Base-by-base conservation (phyloP, 1,139 yeast species). In the Debaryomyces fabryi region DNA sequence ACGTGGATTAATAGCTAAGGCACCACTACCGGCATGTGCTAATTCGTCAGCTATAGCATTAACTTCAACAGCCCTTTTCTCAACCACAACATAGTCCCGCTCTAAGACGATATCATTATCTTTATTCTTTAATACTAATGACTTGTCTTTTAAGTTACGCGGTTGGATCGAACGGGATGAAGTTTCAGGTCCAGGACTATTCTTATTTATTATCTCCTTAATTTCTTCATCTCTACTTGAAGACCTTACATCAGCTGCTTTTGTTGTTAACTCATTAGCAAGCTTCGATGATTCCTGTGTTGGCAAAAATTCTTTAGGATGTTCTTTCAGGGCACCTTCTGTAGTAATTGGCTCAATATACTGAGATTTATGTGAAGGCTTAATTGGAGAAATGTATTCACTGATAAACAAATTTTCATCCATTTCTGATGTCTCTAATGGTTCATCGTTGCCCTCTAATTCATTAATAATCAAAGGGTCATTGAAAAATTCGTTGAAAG, bases 31-130 rank as follows among this genome's bases (percentile, higher is more conserved):
- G 2, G 86, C 85, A 53, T 79, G 78, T 2, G 88, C 93, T 48
- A 92, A 72, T 63, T 91, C 96, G 66, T 93, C 98, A 8, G 98
- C 98, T 49, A 93, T 74, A 1, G 96, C 95, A 69, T 93, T 93
- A 9, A 93, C 96, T 65, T 93, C 98, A 4, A 93, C 97, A 0
- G 95, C 90, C 46, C 96, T 79, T 65, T 91, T 92, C 64, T 93
- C 98, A 23, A 93, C 93, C 35, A 93, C 96, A 40, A 93, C 98
- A 59, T 93, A 93, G 59, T 91, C 97, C 54, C 82, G 83, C 57
- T 88, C 96, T 48, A 85, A 70, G 33, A 76, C 70, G 13, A 78
- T 63, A 43, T 81, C 85, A 18, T 42, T 32, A 23, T 79, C 75
- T 38, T 60, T 65, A 44, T 60, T 59, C 33, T 52, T 55, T 48